Evolutionary conservation across 2,329 filamentous ascomycete species (phyloP).

Genomic region (Monilinia laxa): DNA sequence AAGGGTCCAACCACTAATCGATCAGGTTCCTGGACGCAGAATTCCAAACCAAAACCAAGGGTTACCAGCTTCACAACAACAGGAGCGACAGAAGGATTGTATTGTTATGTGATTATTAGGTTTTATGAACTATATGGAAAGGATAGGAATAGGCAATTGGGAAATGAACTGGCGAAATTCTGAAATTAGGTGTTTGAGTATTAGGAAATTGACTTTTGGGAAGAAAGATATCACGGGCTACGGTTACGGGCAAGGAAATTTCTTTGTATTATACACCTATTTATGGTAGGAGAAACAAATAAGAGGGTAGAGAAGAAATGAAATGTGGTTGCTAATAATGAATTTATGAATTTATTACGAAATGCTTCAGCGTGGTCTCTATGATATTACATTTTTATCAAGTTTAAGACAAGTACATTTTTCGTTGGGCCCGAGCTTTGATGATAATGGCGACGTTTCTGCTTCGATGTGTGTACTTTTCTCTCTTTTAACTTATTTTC

Average conservation of each 20-base stretch:
- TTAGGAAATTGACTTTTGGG: not conserved
- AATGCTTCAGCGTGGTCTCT: not conserved
- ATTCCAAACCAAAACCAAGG: constrained; percentile 26
- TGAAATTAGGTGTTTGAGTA: constrained; percentile 4
- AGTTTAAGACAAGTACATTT: not conserved
- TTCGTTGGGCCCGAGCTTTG: not conserved
- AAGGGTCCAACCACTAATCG: constrained; percentile 26
- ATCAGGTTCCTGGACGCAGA: constrained; percentile 34
- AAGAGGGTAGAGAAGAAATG: not conserved
- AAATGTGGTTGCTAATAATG: not conserved
- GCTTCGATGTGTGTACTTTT: not conserved
- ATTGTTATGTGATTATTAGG: constrained; percentile 33
- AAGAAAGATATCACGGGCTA: constrained; percentile 10
- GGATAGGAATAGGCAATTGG: not conserved
- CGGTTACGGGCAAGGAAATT: not conserved
- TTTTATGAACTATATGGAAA: constrained; percentile 4
- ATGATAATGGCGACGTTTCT: not conserved
- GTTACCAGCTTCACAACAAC: constrained; percentile 9
- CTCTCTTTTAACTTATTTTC: not conserved
- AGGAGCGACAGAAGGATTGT: constrained; percentile 34
- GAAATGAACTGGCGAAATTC: not conserved
- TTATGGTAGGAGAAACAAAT: not conserved
- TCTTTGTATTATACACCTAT: constrained; percentile 8
- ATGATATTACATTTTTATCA: not conserved
- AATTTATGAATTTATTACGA: not conserved